Conservation (phyloP, 441 rosid species). For the Croton laevigatus region DNA sequence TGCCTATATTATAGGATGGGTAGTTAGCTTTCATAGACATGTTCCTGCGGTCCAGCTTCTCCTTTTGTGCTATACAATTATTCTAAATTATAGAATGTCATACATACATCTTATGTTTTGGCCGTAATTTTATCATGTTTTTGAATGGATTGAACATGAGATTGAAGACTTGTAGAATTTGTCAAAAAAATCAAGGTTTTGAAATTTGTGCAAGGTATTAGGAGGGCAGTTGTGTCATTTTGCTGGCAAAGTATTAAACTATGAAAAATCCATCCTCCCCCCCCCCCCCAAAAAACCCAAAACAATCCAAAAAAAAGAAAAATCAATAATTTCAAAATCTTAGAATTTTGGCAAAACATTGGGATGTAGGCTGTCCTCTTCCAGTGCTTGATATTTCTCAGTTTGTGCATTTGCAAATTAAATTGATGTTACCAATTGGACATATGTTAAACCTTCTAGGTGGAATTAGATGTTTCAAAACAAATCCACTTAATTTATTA, state of each 20-base stretch:
- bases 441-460: not conserved
- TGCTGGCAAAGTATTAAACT: not conserved
- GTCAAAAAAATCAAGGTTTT: not conserved
- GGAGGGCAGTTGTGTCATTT: not conserved
- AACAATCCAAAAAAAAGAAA: too few relatives aligned
- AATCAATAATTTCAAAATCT: too few relatives aligned
- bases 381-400: not conserved
- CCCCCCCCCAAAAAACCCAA: too few relatives aligned
- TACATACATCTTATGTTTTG: not conserved
- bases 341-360: too few relatives aligned
- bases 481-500: too few relatives aligned
- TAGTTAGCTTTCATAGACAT: not conserved
- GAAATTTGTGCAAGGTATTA: not conserved
- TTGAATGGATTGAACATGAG: not conserved
- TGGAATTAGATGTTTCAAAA: not conserved
- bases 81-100: not conserved
- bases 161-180: not conserved
- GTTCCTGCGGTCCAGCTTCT: not conserved
- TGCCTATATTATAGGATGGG: not conserved
- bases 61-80: not conserved
- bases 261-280: too few relatives aligned
- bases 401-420: not conserved
- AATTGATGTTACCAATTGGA: not conserved
- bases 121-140: not conserved
- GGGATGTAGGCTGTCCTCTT: too few relatives aligned